Evolutionary conservation across 352 stramenopile genomes (phyloP), one percentile per base, ranked within the genome.

Genomic region (Pythium sp.): DNA sequence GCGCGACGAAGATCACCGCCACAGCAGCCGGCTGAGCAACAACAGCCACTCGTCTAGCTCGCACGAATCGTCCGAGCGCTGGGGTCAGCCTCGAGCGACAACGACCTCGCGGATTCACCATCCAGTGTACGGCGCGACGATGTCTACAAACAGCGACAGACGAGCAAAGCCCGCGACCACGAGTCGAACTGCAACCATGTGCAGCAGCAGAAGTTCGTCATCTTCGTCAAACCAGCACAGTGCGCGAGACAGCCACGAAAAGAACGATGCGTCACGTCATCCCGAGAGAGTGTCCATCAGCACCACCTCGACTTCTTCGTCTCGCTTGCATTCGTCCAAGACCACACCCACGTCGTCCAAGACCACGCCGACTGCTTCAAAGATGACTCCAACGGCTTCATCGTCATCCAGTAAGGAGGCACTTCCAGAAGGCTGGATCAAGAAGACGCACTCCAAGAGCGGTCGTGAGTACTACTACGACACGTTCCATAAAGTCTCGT

Each of bases 381-480:
- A 68, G 61, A 68, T 60, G 12, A 68, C 60, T 12, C 56, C 67
- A 30, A 72, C 38, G 2, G 61, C 67, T 6, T 62, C 63, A 18
- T 72, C 68, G 30, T 75, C 72, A 9, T 73, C 70, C 1, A 65
- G 71, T 15, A 87, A 89, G 32, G 80, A 91, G 18, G 68, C 78
- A 8, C 71, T 92, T 3, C 85, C 83, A 0, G 80, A 90, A 0
- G 85, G 83, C 12, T 91, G 85, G 83, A 80, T 91, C 78, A 80
- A 83, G 53, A 79, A 79, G 34, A 91, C 80, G 11, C 85, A 93
- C 72, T 89, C 78, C 20, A 91, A 91, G 68, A 91, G 76, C 34
- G 81, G 85, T 2, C 74, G 80, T 11, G 80, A 86, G 70, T 92
- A 93, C 63, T 93, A 88, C 69, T 91, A 92, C 69, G 81, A 93